Conservation (phyloP, 352 stramenopile species). For the Phytophthora uliginosa region DNA sequence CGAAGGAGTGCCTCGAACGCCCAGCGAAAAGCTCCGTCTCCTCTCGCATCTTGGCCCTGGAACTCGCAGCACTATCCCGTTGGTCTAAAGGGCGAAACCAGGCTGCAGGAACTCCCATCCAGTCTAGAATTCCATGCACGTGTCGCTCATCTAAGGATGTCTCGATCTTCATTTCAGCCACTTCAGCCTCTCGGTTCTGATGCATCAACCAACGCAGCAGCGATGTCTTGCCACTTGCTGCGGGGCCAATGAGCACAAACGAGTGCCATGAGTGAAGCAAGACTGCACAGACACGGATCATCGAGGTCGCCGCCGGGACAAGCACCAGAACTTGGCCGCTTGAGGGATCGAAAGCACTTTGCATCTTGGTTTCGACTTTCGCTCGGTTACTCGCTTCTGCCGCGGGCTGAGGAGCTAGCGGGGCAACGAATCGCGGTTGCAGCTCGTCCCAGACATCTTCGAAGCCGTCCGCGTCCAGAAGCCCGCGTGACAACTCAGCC, state of each 20-base stretch:
- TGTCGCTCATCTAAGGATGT: slow-evolving; percentile 55
- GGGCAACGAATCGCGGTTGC: slow-evolving; percentile 11
- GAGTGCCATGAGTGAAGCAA: slow-evolving; percentile 50
- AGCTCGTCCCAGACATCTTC: slow-evolving; percentile 50
- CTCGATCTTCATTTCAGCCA: slow-evolving; percentile 54
- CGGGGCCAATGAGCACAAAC: slow-evolving; percentile 56
- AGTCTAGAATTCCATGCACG: slow-evolving; percentile 54
- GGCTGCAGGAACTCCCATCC: slow-evolving; percentile 45
- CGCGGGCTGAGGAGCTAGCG: slow-evolving; percentile 1
- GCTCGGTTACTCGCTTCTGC: background rate
- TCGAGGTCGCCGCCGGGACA: slow-evolving; percentile 17
- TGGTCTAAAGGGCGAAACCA: slow-evolving; percentile 48
- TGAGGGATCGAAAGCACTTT: slow-evolving; percentile 35
- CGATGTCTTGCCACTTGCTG: slow-evolving; percentile 63
- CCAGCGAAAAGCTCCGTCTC: slow-evolving; percentile 53
- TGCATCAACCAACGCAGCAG: slow-evolving; percentile 49
- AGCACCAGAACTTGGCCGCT: slow-evolving; percentile 54
- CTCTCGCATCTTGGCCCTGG: slow-evolving; percentile 39
- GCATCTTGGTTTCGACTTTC: slow-evolving; percentile 10
- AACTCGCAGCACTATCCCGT: slow-evolving; percentile 6
- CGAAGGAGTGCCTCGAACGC: slow-evolving; percentile 36
- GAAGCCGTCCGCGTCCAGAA: slow-evolving; percentile 54
- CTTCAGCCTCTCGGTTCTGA: slow-evolving; percentile 50
- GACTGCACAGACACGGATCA: slow-evolving; percentile 50
- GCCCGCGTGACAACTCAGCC: slow-evolving; percentile 32